Base-by-base conservation (phyloP, 2,329 filamentous ascomycete species). In the Fusarium subtropicale region DNA sequence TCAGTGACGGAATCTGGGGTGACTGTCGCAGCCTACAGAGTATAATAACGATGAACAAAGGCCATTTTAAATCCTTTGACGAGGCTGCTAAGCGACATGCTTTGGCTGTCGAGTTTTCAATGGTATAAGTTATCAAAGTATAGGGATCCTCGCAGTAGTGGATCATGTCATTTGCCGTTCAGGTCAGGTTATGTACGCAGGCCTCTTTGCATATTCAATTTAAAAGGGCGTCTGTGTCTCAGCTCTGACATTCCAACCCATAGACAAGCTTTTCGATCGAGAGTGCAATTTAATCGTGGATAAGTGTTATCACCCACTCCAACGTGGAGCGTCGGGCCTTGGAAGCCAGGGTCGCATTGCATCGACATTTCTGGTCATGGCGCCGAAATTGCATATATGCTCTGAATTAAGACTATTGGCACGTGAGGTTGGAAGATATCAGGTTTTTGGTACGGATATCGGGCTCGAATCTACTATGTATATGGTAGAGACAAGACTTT, bases 341-440 rank as follows among this genome's bases (percentile, higher is more conserved):
- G 24, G 12, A 54, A 36, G 44, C 34, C 38, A 70, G 33, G 31
- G 67, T 69, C 47, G 47, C 53, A 68, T 60, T 16, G 42, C 20
- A 59, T 51, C 31, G 34, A 59, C 58, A n/a, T 26, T 70, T 70
- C 42, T 50, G 63, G 67, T 42, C 26, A 66, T 48, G 67, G 46
- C 54, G 33, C 67, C 66, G 66, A 69, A 46, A 69, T 69, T 70
- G 36, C 60, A 33, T 42, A 53, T 62, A 67, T 63, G 36, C 45
- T 47, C n/a, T 20, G 41, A 26, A 13, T 53, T 65, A 65, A 65
- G 46, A 53, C 46, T 53, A 46, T 54, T 7, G 36, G 47, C 64
- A 63, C 47, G 57, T 67, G 63, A 56, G 57, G 47, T 26, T 30
- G 31, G 12, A 50, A 36, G 31, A 36, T 36, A 44, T 51, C 28